Percentiles rank a stretch among this genome's conserved stretches.
These are phyloP conservation scores for Pseudogymnoascus sp. DNA, from an alignment of 2,329 filamentous ascomycete genomes.

Conservation along the genomic window DNA sequence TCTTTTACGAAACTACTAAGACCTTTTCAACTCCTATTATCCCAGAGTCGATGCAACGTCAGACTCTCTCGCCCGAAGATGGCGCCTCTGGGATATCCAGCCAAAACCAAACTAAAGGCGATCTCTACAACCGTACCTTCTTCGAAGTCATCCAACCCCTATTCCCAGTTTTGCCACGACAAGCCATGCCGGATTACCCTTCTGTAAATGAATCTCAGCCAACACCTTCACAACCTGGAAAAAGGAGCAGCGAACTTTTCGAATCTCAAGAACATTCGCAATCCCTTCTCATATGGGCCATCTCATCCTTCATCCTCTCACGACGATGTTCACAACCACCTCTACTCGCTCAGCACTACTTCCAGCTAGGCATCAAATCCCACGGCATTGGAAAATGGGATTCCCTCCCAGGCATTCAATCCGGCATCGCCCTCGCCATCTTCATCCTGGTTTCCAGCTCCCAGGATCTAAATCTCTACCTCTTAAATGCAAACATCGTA, in stretches of 20 bases:
- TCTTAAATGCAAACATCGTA: background rate
- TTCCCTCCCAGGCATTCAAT: background rate
- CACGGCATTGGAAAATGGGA: background rate
- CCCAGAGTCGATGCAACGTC: background rate
- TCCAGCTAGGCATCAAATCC: background rate
- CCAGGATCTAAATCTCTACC: background rate
- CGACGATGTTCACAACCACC: background rate
- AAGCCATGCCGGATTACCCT: background rate
- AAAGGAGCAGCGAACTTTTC: background rate
- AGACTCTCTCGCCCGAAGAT: background rate
- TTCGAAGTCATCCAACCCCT: background rate
- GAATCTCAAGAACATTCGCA: background rate
- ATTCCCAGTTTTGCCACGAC: background rate
- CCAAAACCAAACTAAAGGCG: background rate
- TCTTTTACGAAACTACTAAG: background rate
- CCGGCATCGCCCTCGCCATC: background rate
- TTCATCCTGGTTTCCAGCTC: background rate
- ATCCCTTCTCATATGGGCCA: background rate
- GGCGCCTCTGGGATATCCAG: background rate
- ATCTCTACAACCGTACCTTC: background rate
- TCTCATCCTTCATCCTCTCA: background rate
- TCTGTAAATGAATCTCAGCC: background rate
- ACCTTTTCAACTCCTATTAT: background rate
- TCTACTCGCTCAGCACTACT: background rate
- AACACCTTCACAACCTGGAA: background rate